These are phyloP conservation scores for Penicillium lividum DNA, from an alignment of 495 filamentous ascomycete genomes.

Conservation along the genomic window DNA sequence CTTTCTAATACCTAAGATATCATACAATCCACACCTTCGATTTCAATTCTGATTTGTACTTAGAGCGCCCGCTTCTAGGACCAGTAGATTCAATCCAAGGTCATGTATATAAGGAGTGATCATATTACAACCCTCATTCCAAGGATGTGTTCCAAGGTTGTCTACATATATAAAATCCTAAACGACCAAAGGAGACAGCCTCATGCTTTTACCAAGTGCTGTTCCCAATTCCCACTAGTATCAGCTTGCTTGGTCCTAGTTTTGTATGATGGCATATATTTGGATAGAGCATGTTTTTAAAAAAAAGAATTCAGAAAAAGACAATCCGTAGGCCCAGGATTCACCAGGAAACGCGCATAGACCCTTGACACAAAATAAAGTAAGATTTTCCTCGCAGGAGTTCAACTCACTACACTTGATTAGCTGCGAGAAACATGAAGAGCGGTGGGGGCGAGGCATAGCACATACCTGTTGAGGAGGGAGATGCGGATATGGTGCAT, in stretches of 20 bases:
- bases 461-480: slow-evolving; percentile 78
- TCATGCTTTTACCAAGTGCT: too few species aligned
- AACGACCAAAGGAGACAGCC: too few species aligned
- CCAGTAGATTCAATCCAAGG: too few species aligned
- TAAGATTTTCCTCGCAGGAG: not conserved
- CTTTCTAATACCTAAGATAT: not conserved
- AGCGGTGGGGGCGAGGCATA: not conserved
- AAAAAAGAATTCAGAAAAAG: not conserved
- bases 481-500: slow-evolving; percentile 74
- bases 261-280: not conserved
- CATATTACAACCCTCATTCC: too few species aligned
- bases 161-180: not conserved
- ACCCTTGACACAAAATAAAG: slow-evolving; percentile 16
- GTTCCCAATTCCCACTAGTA: not conserved
- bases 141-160: not conserved
- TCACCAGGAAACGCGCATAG: slow-evolving; percentile 22
- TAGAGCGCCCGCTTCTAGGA: not conserved
- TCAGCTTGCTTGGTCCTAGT: not conserved
- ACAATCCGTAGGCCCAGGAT: slow-evolving; percentile 17
- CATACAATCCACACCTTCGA: not conserved
- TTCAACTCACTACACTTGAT: slow-evolving; percentile 7
- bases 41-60: not conserved
- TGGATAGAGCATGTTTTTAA: not conserved
- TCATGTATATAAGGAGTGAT: not conserved
- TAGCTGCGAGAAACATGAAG: not conserved